Evolutionary conservation across 129 eudicot genomes (phyloP), one percentile per base, ranked within the genome.

Genomic region (Flaveria ramosissima): DNA sequence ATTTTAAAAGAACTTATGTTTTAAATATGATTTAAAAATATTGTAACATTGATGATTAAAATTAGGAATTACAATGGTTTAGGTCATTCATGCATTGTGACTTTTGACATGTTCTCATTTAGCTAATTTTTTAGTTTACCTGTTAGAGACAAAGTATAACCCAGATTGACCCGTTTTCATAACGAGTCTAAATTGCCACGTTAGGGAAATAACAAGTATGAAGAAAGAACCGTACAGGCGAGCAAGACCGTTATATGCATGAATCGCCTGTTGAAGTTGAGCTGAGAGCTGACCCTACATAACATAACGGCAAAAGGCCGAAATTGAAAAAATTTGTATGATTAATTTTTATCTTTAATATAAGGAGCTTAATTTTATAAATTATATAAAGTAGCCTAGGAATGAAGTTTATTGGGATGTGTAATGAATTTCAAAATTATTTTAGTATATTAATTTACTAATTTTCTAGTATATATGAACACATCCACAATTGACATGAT

Each of bases 261-360:
- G 96, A 59, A 83, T 86, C 3, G 94, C 86, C 70, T 95, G 99
- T 83, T 95, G 97, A 75, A 91, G 96, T 43, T 88, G 96, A 77
- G 87, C 87, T 52, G 97, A 86, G 79, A 95, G 96, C 85, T 88
- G 92, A 30, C 3, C 32, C 32, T 32, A 32, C 39, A 32, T 32
- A 32, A 32, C 7, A 4, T 5, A 32, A 32, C 39, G 7, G 39
- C 39, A 5, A 32, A 4, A 4, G 7, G 39, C 7, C 7, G 39
- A 32, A 32, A 4, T 32, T 4, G 7, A 0, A 6, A 5, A 32
- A 0, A 0, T 4, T 32, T 32, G 7, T 32, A 32, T 32, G 39
- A 32, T 32, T 32, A 32, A 5, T 32, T 32, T 32, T 32, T 32
- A 32, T 32, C 39, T 32, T 32, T 32, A 32, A 5, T 32, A 32